Conservation (phyloP, 2,329 filamentous ascomycete genomes). For the Parascedosporium putredinis region DNA sequence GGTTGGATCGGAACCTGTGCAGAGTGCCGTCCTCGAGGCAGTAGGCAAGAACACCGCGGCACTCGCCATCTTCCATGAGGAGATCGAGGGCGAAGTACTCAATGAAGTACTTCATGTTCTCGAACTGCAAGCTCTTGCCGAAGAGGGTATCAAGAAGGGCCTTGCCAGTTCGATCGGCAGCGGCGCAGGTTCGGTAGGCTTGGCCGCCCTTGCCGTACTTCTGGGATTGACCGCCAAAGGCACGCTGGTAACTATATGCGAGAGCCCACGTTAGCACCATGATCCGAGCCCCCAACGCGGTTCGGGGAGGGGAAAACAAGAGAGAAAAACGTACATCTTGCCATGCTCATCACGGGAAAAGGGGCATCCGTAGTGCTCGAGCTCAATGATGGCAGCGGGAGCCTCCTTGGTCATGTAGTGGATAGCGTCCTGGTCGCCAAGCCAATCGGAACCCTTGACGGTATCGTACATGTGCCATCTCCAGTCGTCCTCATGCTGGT, state of each 20-base stretch:
- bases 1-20: conserved; percentile 91
- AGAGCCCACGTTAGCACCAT: conserved; percentile 1
- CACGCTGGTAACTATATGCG: conserved; percentile 72
- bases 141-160: conserved; percentile 97
- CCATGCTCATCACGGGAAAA: conserved; percentile 95
- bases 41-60: conserved; percentile 92
- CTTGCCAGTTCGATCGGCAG: conserved; percentile 92
- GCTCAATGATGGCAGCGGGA: conserved; percentile 80
- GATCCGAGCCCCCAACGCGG: neutral
- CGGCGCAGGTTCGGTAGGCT: conserved; percentile 94
- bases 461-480: conserved; percentile 99
- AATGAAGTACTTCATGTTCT: conserved; percentile 99
- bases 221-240: conserved; percentile 94
- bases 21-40: conserved; percentile 98
- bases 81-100: conserved; percentile 96
- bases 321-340: conserved; percentile 57
- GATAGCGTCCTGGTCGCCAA: conserved; percentile 94
- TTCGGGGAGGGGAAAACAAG: neutral
- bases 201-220: conserved; percentile 94
- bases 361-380: conserved; percentile 95
- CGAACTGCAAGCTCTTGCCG: conserved; percentile 76
- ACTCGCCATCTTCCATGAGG: conserved; percentile 95
- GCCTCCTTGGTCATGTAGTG: conserved; percentile 98
- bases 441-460: conserved; percentile 95
- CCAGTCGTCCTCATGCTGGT: conserved; percentile 98